Conservation (phyloP, 1,139 yeast genomes). For the Pichia sp. region DNA sequence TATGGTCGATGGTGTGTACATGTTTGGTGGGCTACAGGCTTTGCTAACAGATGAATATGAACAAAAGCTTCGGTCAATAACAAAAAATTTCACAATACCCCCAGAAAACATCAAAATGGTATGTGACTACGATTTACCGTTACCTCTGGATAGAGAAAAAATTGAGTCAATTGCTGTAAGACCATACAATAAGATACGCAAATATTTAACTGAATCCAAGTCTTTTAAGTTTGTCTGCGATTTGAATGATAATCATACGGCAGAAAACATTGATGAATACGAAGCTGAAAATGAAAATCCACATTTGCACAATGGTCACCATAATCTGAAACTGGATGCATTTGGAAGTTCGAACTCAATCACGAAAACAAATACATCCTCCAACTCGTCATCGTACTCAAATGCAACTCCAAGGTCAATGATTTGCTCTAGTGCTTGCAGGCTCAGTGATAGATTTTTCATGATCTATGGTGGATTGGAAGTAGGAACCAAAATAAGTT, state of each 20-base stretch:
- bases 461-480: slow-evolving; percentile 47
- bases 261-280: background rate
- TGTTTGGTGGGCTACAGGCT: slow-evolving; percentile 41
- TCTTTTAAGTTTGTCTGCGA: slow-evolving; percentile 27
- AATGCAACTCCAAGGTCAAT: slow-evolving; percentile 36
- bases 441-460: slow-evolving; percentile 38
- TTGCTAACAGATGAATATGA: slow-evolving; percentile 32
- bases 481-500: slow-evolving; percentile 30
- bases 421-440: slow-evolving; percentile 36
- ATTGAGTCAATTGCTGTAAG: slow-evolving; percentile 38
- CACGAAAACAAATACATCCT: slow-evolving; percentile 2
- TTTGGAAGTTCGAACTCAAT: background rate
- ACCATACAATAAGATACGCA: slow-evolving; percentile 35
- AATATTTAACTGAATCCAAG: slow-evolving; percentile 36
- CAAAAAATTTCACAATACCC: slow-evolving; percentile 32
- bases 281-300: background rate
- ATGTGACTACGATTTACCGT: slow-evolving; percentile 40
- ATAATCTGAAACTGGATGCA: background rate
- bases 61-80: slow-evolving; percentile 26
- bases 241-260: slow-evolving; percentile 15
- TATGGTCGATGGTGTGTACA: slow-evolving; percentile 34
- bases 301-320: background rate
- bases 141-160: slow-evolving; percentile 38
- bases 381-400: slow-evolving; percentile 9
- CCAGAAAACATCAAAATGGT: slow-evolving; percentile 35